These are phyloP conservation scores for Talaromyces proteolyticus DNA, from an alignment of 495 filamentous ascomycete species.

Conservation along the genomic window DNA sequence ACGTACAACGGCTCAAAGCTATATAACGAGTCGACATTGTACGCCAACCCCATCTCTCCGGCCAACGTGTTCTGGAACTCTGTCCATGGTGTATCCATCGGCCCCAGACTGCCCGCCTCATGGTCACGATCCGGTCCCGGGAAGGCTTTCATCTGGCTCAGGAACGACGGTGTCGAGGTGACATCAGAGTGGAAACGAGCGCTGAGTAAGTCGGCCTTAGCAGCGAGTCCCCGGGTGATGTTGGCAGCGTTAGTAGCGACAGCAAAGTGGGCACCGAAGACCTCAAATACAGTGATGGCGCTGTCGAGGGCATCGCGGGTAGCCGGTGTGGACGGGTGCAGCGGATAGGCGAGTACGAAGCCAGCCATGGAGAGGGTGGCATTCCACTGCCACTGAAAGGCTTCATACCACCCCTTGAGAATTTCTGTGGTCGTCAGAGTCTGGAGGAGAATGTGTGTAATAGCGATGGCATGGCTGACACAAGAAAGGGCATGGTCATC, in stretches of 20 bases:
- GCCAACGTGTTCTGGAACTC: neutral
- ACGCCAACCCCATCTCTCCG: neutral
- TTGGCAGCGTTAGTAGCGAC: constrained; percentile 35
- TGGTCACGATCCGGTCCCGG: neutral
- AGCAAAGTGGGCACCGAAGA: constrained; percentile 35
- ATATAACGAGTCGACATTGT: neutral
- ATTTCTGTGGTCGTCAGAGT: constrained; percentile 36
- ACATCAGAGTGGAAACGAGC: neutral
- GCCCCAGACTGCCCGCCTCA: neutral
- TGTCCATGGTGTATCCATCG: neutral
- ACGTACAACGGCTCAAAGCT: neutral
- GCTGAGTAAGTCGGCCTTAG: constrained; percentile 21
- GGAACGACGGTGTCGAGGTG: neutral
- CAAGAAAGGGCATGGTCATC: constrained; percentile 27
- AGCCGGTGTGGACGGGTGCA: constrained; percentile 16
- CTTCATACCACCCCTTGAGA: constrained; percentile 37
- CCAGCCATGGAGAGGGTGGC: constrained; percentile 40
- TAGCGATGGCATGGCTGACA: constrained; percentile 37
- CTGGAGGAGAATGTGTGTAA: constrained; percentile 43
- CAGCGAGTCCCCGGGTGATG: constrained; percentile 22
- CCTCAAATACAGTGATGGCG: constrained; percentile 34
- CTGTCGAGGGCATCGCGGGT: constrained; percentile 29
- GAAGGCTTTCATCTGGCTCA: neutral
- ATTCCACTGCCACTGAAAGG: constrained; percentile 47
- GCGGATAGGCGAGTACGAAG: constrained; percentile 38